A percentile compares a stretch with the other conserved stretches of the same genome.
These are phyloP conservation scores for Blastomyces percursus DNA, from an alignment of 2,329 filamentous ascomycete genomes.

Conservation along the genomic window DNA sequence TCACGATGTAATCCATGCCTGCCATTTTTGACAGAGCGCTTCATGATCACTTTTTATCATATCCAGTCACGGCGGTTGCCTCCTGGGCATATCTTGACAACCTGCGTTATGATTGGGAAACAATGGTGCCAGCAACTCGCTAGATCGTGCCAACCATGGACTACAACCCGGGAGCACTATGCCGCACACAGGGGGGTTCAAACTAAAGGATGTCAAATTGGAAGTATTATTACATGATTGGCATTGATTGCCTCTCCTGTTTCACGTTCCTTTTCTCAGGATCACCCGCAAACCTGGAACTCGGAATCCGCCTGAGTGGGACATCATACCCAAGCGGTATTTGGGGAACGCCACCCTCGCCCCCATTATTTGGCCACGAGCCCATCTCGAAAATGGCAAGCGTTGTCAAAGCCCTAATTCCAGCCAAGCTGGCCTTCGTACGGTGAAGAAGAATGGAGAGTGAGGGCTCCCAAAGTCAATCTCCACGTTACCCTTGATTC, in stretches of 20 bases:
- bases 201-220: neutral
- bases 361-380: conserved; percentile 1
- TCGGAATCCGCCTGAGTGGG: conserved; percentile 5
- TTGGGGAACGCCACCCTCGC: conserved; percentile 5
- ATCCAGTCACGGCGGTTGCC: neutral
- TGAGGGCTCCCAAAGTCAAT: neutral
- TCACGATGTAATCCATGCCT: neutral
- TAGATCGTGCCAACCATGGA: neutral
- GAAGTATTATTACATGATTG: conserved; percentile 1
- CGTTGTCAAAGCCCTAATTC: neutral
- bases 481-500: neutral
- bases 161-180: neutral
- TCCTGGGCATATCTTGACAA: neutral
- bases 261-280: neutral
- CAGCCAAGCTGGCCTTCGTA: neutral
- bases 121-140: neutral
- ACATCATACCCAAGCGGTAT: conserved; percentile 1
- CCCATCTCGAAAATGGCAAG: neutral
- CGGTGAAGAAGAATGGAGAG: neutral
- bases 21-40: neutral
- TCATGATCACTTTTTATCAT: neutral
- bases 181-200: neutral
- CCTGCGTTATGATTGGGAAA: neutral
- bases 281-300: conserved; percentile 4
- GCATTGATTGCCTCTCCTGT: neutral